Evolutionary conservation across 192 early-diverging fungal genomes (phyloP), one percentile per base, ranked within the genome.

Genomic region (Lobosporangium transversale): DNA sequence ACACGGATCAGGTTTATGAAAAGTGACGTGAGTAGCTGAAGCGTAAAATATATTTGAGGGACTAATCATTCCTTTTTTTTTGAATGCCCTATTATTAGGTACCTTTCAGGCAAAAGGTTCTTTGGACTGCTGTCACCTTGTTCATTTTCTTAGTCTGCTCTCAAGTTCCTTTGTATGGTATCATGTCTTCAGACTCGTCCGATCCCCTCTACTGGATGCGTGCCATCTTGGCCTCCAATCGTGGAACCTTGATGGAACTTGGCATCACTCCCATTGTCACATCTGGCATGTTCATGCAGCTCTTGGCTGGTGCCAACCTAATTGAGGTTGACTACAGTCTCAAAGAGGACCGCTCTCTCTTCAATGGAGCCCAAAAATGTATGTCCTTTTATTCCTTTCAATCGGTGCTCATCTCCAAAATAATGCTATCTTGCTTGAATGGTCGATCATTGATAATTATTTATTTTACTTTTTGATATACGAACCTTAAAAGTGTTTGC

Each of bases 171-270:
- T 88, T 99, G 60, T 99, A 98, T 85, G 98, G 98, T 62, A 99
- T 99, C 83, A 98, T 99, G 98, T 97, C 97, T 43, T 94, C 93
- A n/a, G 97, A 99, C 70, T 97, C 97, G 15, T 92, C 94, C 44
- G 98, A 99, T 84, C 98, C 98, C 24, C 87, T 99, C 65, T 99
- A 98, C 87, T 99, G 98, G 98, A 92, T 99, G 90, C 94, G 98
- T 89, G 95, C 97, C 33, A 99, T 99, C 73, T 88, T 99, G 61
- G 98, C 98, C 47, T 98, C 95, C 35, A 99, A 99, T 89, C 92
- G 98, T 83, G 98, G 98, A 79, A 99, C 98, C 33, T 84, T 99
- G 36, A 99, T 99, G 98, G 98, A 99, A 85, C 89, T 98, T 82
- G 98, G 98, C 84, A 99, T 99, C 68, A 98, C 97, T 24, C 98